Conservation (phyloP, 1,139 yeast species). For the Diutina mesorugosa region DNA sequence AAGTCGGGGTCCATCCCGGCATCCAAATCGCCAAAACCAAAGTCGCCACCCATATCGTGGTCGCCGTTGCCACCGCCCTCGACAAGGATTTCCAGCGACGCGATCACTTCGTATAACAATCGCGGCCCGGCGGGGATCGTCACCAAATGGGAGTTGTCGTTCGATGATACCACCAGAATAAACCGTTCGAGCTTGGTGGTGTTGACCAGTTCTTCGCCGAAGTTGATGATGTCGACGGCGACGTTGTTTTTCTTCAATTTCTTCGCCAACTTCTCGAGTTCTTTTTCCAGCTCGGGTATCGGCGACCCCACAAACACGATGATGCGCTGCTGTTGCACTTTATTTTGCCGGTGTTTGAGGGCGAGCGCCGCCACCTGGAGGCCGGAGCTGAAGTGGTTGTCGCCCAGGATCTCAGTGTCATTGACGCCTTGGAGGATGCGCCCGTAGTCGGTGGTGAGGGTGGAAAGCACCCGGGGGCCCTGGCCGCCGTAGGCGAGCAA, state of each 20-base stretch:
- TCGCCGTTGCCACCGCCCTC: slow-evolving; percentile 40
- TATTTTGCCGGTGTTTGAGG: slow-evolving; percentile 89
- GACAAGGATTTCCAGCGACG: slow-evolving; percentile 54
- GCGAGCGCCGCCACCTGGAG: slow-evolving; percentile 97
- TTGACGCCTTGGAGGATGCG: slow-evolving; percentile 81
- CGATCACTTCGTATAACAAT: slow-evolving; percentile 60
- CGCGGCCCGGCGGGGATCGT: slow-evolving; percentile 86
- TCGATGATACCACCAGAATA: slow-evolving; percentile 59
- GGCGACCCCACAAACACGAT: slow-evolving; percentile 89
- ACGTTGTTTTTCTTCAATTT: slow-evolving; percentile 88
- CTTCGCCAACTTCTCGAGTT: slow-evolving; percentile 76
- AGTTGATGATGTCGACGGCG: slow-evolving; percentile 81
- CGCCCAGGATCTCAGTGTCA: slow-evolving; percentile 65
- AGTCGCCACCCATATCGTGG: slow-evolving; percentile 21
- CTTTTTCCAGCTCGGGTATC: slow-evolving; percentile 54
- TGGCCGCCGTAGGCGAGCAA: slow-evolving; percentile 79
- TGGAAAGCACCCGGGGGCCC: slow-evolving; percentile 75
- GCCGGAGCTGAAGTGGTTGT: slow-evolving; percentile 62
- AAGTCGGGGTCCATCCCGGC: slow-evolving; percentile 95
- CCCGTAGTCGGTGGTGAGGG: slow-evolving; percentile 82
- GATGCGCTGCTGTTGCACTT: slow-evolving; percentile 83
- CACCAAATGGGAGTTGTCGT: slow-evolving; percentile 74
- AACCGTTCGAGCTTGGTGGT: slow-evolving; percentile 73
- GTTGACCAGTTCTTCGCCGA: slow-evolving; percentile 80
- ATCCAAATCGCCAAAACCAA: slow-evolving; percentile 48